These are phyloP conservation scores for Penicillium nucicola DNA, from an alignment of 495 filamentous ascomycete genomes.

Conservation along the genomic window DNA sequence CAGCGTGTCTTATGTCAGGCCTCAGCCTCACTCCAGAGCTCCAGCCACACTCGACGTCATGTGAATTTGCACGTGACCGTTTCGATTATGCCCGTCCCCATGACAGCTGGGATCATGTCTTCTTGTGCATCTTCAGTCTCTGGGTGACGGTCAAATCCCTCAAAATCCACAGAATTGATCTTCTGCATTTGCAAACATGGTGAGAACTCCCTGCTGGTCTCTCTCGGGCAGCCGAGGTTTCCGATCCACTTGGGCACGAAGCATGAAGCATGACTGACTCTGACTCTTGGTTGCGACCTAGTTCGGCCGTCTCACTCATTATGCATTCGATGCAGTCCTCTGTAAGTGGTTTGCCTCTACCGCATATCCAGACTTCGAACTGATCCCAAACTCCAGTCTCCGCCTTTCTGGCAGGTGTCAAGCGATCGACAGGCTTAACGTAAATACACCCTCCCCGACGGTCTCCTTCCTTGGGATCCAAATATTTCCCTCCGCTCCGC, in stretches of 20 bases:
- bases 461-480: background rate
- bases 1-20: background rate
- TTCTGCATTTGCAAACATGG: constrained; percentile 18
- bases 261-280: constrained; percentile 10
- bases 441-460: constrained; percentile 52
- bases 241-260: background rate
- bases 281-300: constrained; percentile 37
- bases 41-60: constrained; percentile 24
- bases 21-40: constrained; percentile 19
- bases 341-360: constrained; percentile 50
- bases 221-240: background rate
- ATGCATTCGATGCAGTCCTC: constrained; percentile 94
- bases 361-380: constrained; percentile 2
- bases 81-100: background rate
- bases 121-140: background rate
- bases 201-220: constrained; percentile 6
- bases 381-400: constrained; percentile 61
- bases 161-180: background rate
- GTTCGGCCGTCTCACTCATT: constrained; percentile 90
- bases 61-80: constrained; percentile 15
- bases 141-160: background rate
- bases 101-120: background rate
- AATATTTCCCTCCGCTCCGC: no score
- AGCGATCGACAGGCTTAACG: constrained; percentile 95
- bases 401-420: constrained; percentile 91